Evolutionary conservation across 2,329 filamentous ascomycete species (phyloP).

Genomic region (Orbilia brochopaga): DNA sequence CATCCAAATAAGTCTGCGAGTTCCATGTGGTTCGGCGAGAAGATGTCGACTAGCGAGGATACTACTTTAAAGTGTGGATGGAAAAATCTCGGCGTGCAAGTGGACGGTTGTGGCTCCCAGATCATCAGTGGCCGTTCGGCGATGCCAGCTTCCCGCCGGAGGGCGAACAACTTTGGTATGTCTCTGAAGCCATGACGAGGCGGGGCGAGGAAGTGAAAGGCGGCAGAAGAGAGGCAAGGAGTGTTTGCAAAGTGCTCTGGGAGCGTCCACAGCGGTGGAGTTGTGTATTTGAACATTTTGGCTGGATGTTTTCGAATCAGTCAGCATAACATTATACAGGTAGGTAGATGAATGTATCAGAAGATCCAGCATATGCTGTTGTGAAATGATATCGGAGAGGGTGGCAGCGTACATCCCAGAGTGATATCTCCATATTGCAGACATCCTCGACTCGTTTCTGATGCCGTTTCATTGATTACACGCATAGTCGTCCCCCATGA

Average conservation of each 20-base stretch:
- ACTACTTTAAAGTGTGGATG: conserved; percentile 54
- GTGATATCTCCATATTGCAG: conserved; percentile 35
- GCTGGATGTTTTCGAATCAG: conserved; percentile 3
- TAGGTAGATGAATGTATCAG: too few species aligned
- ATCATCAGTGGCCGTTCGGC: conserved; percentile 22
- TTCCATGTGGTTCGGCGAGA: conserved; percentile 59
- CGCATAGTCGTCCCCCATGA: conserved; percentile 33
- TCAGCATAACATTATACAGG: neutral
- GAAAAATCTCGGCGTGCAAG: conserved; percentile 53
- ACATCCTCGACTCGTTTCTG: conserved; percentile 18
- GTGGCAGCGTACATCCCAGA: conserved; percentile 17
- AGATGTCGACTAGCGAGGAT: conserved; percentile 55
- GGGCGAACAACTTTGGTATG: conserved; percentile 52
- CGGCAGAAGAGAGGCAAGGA: conserved; percentile 38
- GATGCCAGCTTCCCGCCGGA: conserved; percentile 24
- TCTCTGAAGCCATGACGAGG: conserved; percentile 50
- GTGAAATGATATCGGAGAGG: too few species aligned
- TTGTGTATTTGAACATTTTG: conserved; percentile 26
- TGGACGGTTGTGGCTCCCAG: conserved; percentile 42
- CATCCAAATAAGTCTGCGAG: conserved; percentile 54
- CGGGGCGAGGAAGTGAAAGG: conserved; percentile 55
- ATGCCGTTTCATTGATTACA: conserved; percentile 13
- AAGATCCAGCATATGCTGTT: too few species aligned
- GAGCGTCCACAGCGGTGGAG: conserved; percentile 30
- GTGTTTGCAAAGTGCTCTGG: conserved; percentile 30